A percentile compares a stretch with the other conserved stretches of the same genome.
phyloP scores from a whole-genome alignment of 352 stramenopile species.

The Pythium plurisporium region DNA sequence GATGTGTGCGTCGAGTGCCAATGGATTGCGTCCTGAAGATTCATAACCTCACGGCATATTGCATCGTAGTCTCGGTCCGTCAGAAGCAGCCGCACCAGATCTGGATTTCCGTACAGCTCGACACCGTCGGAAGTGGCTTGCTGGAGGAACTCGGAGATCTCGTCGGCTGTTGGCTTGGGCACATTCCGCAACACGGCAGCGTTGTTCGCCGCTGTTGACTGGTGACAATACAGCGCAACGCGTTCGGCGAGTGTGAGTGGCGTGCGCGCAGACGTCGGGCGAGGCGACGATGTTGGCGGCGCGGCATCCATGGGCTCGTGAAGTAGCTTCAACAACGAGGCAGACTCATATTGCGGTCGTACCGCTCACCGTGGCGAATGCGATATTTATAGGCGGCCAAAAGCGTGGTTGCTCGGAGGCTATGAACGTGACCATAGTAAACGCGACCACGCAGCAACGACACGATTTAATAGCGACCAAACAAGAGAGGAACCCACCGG shows the following conservation, averaged over 20 bases:
- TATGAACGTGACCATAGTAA: too few species aligned
- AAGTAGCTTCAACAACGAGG: too few species aligned
- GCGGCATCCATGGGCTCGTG: background rate
- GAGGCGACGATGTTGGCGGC: background rate
- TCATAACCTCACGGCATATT: slow-evolving; percentile 9
- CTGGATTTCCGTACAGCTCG: background rate
- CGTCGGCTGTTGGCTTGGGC: slow-evolving; percentile 4
- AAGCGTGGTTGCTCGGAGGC: too few species aligned
- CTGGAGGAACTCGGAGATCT: slow-evolving; percentile 10
- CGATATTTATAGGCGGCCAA: too few species aligned
- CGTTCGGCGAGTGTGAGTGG: slow-evolving; percentile 8
- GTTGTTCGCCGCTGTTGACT: slow-evolving; percentile 16
- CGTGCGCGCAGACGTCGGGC: slow-evolving; percentile 2
- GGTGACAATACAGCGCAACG: slow-evolving; percentile 11
- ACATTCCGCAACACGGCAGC: slow-evolving; percentile 9
- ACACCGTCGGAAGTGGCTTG: background rate
- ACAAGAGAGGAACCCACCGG: background rate
- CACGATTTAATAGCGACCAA: background rate
- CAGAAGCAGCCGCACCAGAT: slow-evolving; percentile 10
- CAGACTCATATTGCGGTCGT: too few species aligned
- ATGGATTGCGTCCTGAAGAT: slow-evolving; percentile 5
- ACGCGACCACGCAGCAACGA: background rate
- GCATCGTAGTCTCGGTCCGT: slow-evolving; percentile 14
- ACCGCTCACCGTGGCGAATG: too few species aligned
- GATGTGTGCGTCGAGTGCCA: background rate